Base-by-base conservation (phyloP, 2,329 filamentous ascomycete species). In the Chrysosporium keratinophilum region DNA sequence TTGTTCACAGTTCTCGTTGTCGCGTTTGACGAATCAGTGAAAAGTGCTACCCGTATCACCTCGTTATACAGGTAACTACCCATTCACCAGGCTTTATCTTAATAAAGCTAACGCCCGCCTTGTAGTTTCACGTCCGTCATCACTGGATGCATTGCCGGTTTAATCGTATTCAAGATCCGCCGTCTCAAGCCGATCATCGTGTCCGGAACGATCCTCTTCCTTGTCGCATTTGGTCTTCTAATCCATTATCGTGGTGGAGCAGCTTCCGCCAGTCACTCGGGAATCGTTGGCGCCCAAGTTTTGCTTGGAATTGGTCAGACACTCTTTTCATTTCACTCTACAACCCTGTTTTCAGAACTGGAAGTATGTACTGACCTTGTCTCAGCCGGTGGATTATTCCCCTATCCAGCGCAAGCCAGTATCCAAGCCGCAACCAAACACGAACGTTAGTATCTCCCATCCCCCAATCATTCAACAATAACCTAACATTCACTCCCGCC, bases 101-200 rank as follows among this genome's bases (percentile, higher is more conserved):
- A 7, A 2, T 3, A 19, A 14, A 47, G 12, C 15, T 51, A 46
- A 56, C 41, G n/a, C n/a, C 9, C 20, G 3, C 17, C 5, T 28
- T 40, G n/a, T 33, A 58, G 71, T 57, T 78, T 78, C 60, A 60
- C 68, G 48, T 81, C 78, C 19, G 79, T 83, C 55, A 71, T 84
- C 51, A 73, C 76, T 1, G 82, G 82, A 28, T 71, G 76, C 43
- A 61, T 79, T 44, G 70, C 82, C 14, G 81, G 81, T 4, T 62
- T 81, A 11, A 64, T 84, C 33, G 76, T 84, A 39, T 76, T 73
- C 69, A 74, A 72, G 52, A 72, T 82, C 20, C 76, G 79, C 51
- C 78, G 77, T 20, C 74, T 84, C 62, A 85, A 85, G 62, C 64
- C 72, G n/a, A 82, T 85, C 64, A 83, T 84, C 62, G 66, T 84